Evolutionary conservation across 2,329 filamentous ascomycete species (phyloP).

Genomic region (Hymenoscyphus infarciens): DNA sequence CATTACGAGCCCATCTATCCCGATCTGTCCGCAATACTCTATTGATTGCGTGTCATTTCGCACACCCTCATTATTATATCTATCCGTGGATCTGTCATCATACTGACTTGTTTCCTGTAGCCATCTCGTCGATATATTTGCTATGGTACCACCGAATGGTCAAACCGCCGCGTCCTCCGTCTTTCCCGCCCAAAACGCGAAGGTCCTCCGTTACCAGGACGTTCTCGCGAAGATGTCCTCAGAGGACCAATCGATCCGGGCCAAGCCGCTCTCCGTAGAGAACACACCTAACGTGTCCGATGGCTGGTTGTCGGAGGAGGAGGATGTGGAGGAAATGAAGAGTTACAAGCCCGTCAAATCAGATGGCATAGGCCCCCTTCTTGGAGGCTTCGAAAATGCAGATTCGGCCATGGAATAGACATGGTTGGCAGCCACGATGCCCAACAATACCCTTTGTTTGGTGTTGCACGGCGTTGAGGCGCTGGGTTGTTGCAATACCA

Average conservation of each 20-base stretch:
- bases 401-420: slow-evolving; percentile 32
- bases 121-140: slow-evolving; percentile 66
- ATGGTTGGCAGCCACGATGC: slow-evolving; percentile 22
- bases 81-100: neutral
- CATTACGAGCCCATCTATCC: neutral
- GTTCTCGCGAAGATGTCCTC: slow-evolving; percentile 57
- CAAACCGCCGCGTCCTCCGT: slow-evolving; percentile 36
- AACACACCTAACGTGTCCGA: slow-evolving; percentile 32
- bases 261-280: slow-evolving; percentile 31
- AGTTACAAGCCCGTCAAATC: slow-evolving; percentile 32
- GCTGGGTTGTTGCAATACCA: slow-evolving; percentile 32
- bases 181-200: slow-evolving; percentile 53
- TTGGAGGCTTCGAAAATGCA: slow-evolving; percentile 36
- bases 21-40: neutral
- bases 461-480: slow-evolving; percentile 32
- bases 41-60: neutral
- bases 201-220: slow-evolving; percentile 56
- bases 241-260: slow-evolving; percentile 42
- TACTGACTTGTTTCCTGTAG: slow-evolving; percentile 37
- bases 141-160: slow-evolving; percentile 54
- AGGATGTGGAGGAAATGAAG: slow-evolving; percentile 33
- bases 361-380: slow-evolving; percentile 34
- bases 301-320: slow-evolving; percentile 44
- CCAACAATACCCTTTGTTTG: slow-evolving; percentile 19
- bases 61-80: neutral